Conservation (phyloP, 2,329 filamentous ascomycete species). For the Trichoderma guizhouense region DNA sequence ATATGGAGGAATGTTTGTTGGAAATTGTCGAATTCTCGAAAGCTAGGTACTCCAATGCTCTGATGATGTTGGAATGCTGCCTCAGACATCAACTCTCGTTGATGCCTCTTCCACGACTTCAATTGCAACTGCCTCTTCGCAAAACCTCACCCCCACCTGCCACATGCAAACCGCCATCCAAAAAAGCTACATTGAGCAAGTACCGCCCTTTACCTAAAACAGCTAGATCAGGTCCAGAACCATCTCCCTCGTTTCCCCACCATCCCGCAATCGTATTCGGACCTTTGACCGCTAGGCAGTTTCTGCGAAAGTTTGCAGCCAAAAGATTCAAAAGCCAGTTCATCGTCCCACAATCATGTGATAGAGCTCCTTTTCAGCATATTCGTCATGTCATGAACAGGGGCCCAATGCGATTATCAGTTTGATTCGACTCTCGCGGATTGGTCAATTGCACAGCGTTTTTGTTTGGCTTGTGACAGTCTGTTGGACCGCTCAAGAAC, state of each 20-base stretch:
- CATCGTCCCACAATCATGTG: slow-evolving; percentile 21
- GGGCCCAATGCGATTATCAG: neutral
- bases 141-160: neutral
- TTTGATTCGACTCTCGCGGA: neutral
- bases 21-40: neutral
- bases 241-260: neutral
- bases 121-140: neutral
- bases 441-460: neutral
- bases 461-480: neutral
- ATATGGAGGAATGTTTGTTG: neutral
- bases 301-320: neutral
- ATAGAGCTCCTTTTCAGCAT: slow-evolving; percentile 14
- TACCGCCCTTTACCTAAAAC: neutral
- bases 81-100: neutral
- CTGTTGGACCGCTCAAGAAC: neutral
- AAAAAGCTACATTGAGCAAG: neutral
- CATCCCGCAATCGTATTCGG: slow-evolving; percentile 18
- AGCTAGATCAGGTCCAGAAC: neutral
- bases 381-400: slow-evolving; percentile 17
- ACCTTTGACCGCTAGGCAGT: slow-evolving; percentile 13
- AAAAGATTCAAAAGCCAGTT: neutral
- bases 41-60: neutral
- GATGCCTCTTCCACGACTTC: neutral
- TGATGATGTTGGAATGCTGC: neutral
- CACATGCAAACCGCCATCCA: neutral